Evolutionary conservation across 495 filamentous ascomycete genomes (phyloP).

Genomic region (Penicillium roqueforti): DNA sequence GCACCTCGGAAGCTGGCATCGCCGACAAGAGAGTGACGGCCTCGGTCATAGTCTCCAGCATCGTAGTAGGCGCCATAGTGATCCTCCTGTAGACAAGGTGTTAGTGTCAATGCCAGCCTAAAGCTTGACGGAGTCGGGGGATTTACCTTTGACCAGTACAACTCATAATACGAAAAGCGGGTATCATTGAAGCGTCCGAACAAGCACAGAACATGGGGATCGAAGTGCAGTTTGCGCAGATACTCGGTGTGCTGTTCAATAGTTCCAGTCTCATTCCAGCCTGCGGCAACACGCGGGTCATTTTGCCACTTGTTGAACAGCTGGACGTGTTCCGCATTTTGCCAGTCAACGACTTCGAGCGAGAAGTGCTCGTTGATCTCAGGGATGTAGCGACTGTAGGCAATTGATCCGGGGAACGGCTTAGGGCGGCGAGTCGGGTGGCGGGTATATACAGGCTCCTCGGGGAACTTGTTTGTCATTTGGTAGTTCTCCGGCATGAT

Average conservation of each 20-base stretch:
- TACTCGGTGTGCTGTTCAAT: slow-evolving; percentile 61
- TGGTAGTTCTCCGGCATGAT: slow-evolving; percentile 51
- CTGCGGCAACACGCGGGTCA: slow-evolving; percentile 63
- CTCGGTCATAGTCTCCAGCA: slow-evolving; percentile 60
- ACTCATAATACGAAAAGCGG: slow-evolving; percentile 63
- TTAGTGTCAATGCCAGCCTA: slow-evolving; percentile 7
- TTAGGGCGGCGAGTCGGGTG: slow-evolving; percentile 60
- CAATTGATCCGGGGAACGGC: slow-evolving; percentile 55
- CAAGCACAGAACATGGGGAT: slow-evolving; percentile 59
- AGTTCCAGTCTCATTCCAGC: slow-evolving; percentile 65
- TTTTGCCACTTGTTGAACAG: slow-evolving; percentile 68
- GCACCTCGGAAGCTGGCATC: slow-evolving; percentile 59
- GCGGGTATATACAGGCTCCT: slow-evolving; percentile 42
- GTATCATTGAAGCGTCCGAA: slow-evolving; percentile 59
- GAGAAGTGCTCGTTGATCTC: slow-evolving; percentile 63
- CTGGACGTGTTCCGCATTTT: slow-evolving; percentile 49
- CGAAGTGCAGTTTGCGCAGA: slow-evolving; percentile 53
- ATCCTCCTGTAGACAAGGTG: slow-evolving; percentile 49
- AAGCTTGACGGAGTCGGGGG: neutral
- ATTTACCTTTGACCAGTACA: slow-evolving; percentile 66
- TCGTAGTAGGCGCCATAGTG: slow-evolving; percentile 62
- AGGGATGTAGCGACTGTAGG: slow-evolving; percentile 66
- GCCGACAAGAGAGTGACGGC: slow-evolving; percentile 64
- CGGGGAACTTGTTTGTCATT: slow-evolving; percentile 51
- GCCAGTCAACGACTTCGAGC: slow-evolving; percentile 57